Conservation (phyloP, 768 basidiomycete genomes). For the Rickenella mellea region DNA sequence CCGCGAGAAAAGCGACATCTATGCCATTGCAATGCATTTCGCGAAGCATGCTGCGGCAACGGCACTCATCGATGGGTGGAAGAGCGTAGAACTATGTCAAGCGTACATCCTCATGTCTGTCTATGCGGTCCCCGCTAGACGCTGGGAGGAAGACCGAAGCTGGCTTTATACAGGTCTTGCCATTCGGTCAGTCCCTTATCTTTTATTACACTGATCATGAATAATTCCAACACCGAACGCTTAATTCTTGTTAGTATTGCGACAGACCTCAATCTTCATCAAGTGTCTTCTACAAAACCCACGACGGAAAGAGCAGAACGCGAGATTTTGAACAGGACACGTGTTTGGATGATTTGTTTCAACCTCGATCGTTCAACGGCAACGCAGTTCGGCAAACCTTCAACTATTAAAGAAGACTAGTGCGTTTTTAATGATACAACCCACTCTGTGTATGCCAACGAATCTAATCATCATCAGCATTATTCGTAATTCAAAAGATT, state of each 20-base stretch:
- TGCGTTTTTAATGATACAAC: conserved; percentile 20
- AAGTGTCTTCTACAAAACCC: conserved; percentile 49
- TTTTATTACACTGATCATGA: conserved; percentile 1
- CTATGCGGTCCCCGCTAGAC: conserved; percentile 67
- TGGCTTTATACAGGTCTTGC: conserved; percentile 88
- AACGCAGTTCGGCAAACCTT: conserved; percentile 84
- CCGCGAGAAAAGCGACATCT: conserved; percentile 70
- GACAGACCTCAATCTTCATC: conserved; percentile 81
- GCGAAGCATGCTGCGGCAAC: conserved; percentile 76
- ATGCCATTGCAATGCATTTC: conserved; percentile 84
- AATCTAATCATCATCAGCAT: conserved; percentile 28
- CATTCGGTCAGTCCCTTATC: conserved; percentile 40
- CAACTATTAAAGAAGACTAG: conserved; percentile 82
- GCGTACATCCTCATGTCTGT: conserved; percentile 86
- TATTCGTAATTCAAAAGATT: conserved; percentile 60
- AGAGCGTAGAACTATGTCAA: conserved; percentile 80
- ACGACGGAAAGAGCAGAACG: conserved; percentile 68
- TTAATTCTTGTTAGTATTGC: conserved; percentile 46
- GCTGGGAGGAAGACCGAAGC: conserved; percentile 86
- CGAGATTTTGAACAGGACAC: conserved; percentile 73
- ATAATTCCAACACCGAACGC: background rate
- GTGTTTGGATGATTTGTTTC: conserved; percentile 90
- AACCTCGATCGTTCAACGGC: conserved; percentile 82
- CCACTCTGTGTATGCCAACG: conserved; percentile 13
- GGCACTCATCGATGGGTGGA: conserved; percentile 70